Conservation (phyloP, 106 monocot genomes). For the Ottelia alismoides region DNA sequence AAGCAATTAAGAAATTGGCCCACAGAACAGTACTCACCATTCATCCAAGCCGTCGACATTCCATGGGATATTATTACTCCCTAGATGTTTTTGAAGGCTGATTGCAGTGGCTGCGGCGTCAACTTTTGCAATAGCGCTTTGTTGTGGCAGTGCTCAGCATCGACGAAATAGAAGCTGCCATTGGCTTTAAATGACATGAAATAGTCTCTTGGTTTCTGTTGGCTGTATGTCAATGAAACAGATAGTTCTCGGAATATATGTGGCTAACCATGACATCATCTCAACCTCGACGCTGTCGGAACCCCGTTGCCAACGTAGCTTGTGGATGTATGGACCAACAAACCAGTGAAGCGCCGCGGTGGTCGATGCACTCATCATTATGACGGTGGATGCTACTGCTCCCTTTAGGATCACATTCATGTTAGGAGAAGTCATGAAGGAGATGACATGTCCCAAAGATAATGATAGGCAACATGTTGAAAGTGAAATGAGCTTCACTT, state of each 20-base stretch:
- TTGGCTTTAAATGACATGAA: conserved; percentile 73
- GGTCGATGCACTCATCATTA: conserved; percentile 81
- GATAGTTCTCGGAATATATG: conserved; percentile 40
- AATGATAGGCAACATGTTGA: conserved; percentile 98
- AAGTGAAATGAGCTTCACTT: conserved; percentile 92
- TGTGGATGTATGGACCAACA: conserved; percentile 92
- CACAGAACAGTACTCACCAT: too few relatives aligned
- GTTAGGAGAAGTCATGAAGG: conserved; percentile 93
- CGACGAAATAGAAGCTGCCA: conserved; percentile 66
- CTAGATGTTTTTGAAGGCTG: conserved; percentile 82
- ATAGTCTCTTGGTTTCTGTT: conserved; percentile 66
- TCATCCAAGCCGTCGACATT: too few relatives aligned
- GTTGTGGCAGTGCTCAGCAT: conserved; percentile 60
- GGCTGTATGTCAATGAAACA: conserved; percentile 60
- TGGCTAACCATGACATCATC: conserved; percentile 87
- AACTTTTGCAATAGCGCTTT: conserved; percentile 67
- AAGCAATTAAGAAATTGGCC: too few relatives aligned
- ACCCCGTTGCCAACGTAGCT: conserved; percentile 81
- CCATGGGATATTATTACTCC: too few relatives aligned
- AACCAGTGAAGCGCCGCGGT: conserved; percentile 96
- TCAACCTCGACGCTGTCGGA: conserved; percentile 71
- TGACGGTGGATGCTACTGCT: conserved; percentile 77
- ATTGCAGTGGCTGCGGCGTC: conserved; percentile 56
- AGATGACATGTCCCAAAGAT: conserved; percentile 85
- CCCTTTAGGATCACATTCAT: conserved; percentile 94